These are phyloP conservation scores for Oxyria digyna DNA, from an alignment of 148 eudicot species.

Conservation along the genomic window DNA sequence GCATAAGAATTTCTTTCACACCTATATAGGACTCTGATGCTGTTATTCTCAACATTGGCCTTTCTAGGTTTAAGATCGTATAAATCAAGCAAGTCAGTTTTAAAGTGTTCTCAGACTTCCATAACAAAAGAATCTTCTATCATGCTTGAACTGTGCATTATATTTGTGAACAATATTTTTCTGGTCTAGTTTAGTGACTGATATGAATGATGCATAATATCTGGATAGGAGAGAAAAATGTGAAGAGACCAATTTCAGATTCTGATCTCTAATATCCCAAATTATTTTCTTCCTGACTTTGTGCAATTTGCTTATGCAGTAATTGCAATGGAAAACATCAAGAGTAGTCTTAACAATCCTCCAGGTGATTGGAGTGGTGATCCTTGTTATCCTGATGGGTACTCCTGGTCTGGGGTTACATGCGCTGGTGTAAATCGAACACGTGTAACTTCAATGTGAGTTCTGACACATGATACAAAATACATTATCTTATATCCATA, in stretches of 20 bases:
- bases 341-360: constrained; percentile 37
- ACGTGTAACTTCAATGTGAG: constrained; percentile 74
- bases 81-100: not conserved
- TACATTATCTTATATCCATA: not conserved
- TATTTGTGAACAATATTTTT: not conserved
- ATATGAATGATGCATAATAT: not conserved
- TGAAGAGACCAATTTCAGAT: not conserved
- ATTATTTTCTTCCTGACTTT: not conserved
- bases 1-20: not conserved
- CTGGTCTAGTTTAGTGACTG: not conserved
- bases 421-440: constrained; percentile 54
- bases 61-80: not conserved
- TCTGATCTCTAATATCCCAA: not conserved
- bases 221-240: not conserved
- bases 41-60: not conserved
- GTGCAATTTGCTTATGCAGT: constrained; percentile 31
- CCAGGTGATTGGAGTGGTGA: constrained; percentile 94
- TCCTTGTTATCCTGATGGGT: constrained; percentile 80
- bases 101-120: not conserved
- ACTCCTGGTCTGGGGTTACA: constrained; percentile 87
- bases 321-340: constrained; percentile 44
- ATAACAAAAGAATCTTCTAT: not conserved
- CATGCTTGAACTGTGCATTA: not conserved
- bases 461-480: constrained; percentile 5
- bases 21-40: not conserved